Evolutionary conservation across 2,329 filamentous ascomycete species (phyloP).

Genomic region (Alternaria infectoria): DNA sequence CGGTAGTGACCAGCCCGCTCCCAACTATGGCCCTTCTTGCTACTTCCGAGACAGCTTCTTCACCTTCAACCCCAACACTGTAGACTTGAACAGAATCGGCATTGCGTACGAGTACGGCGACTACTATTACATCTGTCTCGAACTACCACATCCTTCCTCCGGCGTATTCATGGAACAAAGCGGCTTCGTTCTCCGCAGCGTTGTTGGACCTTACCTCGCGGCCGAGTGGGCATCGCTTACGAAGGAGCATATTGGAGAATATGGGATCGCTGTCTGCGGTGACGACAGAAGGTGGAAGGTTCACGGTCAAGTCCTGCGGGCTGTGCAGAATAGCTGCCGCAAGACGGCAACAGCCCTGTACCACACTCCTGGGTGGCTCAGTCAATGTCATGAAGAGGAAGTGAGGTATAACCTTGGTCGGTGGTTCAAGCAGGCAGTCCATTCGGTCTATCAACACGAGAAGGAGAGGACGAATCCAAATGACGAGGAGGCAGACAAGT

Average conservation of each 20-base stretch:
- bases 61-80: neutral
- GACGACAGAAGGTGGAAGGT: neutral
- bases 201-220: neutral
- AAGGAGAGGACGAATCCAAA: neutral
- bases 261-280: neutral
- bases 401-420: neutral
- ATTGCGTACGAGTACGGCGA: conserved; percentile 4
- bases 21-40: neutral
- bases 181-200: neutral
- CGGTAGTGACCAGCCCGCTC: neutral
- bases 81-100: conserved; percentile 7
- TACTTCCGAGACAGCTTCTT: neutral
- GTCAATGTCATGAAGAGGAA: neutral
- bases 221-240: neutral
- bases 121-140: neutral
- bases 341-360: neutral
- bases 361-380: neutral
- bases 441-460: neutral
- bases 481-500: neutral
- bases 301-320: neutral
- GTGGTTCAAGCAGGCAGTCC: neutral
- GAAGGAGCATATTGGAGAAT: neutral
- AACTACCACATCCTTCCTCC: neutral
- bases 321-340: neutral
- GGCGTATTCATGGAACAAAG: neutral